Conservation (phyloP, 2,329 filamentous ascomycete species). For the Cyclaneusma minus region DNA sequence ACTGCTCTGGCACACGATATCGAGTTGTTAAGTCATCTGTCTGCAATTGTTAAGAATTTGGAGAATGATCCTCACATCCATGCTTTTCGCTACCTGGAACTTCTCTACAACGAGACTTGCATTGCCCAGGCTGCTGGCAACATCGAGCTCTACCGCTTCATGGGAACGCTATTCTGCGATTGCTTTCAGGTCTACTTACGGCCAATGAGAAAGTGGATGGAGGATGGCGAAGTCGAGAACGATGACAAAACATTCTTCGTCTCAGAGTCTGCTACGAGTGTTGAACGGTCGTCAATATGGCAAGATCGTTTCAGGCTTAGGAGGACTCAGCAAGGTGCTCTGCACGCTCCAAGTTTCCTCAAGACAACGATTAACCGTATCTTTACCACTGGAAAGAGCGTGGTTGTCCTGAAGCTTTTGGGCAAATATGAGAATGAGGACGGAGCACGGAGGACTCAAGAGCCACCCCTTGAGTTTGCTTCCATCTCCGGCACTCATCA, state of each 20-base stretch:
- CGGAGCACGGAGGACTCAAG: conserved; percentile 19
- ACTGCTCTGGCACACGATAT: conserved; percentile 38
- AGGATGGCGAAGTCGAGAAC: conserved; percentile 51
- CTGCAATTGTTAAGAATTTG: conserved; percentile 43
- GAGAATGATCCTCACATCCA: conserved; percentile 22
- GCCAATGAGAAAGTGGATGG: conserved; percentile 74
- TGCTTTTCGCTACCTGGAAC: conserved; percentile 61
- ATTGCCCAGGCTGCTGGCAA: conserved; percentile 56
- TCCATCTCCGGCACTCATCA: conserved; percentile 32
- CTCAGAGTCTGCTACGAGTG: conserved; percentile 35
- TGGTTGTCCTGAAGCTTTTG: conserved; percentile 66
- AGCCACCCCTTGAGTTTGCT: conserved; percentile 38
- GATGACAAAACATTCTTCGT: conserved; percentile 66
- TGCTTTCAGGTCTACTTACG: conserved; percentile 73
- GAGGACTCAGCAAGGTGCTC: conserved; percentile 36
- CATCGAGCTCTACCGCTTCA: conserved; percentile 39
- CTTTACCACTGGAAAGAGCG: conserved; percentile 77
- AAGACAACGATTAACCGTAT: conserved; percentile 54
- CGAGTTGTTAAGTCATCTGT: conserved; percentile 41
- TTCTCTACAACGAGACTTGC: conserved; percentile 56
- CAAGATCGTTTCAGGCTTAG: conserved; percentile 56
- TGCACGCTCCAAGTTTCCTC: conserved; percentile 64
- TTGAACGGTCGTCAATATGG: conserved; percentile 57
- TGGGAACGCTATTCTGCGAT: conserved; percentile 59
- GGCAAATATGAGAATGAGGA: conserved; percentile 30